These are phyloP conservation scores for Ogataea hybrid DNA, from an alignment of 1,139 yeast genomes.

Conservation along the genomic window DNA sequence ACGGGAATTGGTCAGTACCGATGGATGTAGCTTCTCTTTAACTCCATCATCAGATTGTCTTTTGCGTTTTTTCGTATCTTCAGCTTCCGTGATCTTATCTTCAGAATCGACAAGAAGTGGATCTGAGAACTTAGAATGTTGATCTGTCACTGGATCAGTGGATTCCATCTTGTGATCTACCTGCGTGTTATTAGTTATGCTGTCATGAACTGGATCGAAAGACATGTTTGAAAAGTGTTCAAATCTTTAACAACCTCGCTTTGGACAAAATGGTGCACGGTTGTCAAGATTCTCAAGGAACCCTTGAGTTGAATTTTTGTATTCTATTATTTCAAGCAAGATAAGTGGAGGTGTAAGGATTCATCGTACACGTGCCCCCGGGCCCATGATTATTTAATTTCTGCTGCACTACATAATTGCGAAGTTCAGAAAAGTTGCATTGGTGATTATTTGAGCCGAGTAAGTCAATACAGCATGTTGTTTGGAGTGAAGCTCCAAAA, in stretches of 20 bases:
- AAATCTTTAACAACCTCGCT: neutral
- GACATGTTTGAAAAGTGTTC: conserved; percentile 18
- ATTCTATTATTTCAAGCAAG: too few species aligned
- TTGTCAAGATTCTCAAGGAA: neutral
- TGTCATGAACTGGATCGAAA: conserved; percentile 28
- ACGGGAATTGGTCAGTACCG: conserved; percentile 35
- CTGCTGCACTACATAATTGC: conserved; percentile 4
- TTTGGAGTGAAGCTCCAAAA: conserved; percentile 81
- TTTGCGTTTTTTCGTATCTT: conserved; percentile 7
- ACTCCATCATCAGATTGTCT: conserved; percentile 10
- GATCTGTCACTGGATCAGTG: neutral
- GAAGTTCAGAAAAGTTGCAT: neutral
- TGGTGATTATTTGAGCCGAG: neutral
- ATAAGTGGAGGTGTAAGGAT: neutral
- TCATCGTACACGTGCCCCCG: conserved; percentile 5
- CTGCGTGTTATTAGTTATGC: conserved; percentile 13
- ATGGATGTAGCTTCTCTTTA: conserved; percentile 24
- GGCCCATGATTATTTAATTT: conserved; percentile 4
- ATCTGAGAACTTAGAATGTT: neutral
- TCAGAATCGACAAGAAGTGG: conserved; percentile 1
- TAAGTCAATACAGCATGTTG: conserved; percentile 49
- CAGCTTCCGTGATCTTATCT: conserved; percentile 1
- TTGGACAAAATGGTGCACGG: neutral
- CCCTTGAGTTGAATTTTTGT: neutral
- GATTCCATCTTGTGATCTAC: neutral